Conservation (phyloP, 768 basidiomycete genomes). For the Lactifluus hygrophoroides region DNA sequence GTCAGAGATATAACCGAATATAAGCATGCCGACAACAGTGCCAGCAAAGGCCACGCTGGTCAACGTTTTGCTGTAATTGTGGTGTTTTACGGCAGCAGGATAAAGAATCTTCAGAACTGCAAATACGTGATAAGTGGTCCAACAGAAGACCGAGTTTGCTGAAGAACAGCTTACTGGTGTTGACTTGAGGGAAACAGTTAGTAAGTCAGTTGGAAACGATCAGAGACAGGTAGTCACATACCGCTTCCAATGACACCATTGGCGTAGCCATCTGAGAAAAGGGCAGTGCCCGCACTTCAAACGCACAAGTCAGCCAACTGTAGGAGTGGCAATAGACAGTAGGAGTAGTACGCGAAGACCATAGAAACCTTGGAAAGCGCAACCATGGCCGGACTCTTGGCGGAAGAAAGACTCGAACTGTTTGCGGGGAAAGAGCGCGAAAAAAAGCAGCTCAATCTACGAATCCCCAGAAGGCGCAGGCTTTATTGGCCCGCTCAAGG, state of each 20-base stretch:
- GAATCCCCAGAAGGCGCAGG: neutral
- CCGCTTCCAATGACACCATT: slow-evolving; percentile 73
- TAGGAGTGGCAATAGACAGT: neutral
- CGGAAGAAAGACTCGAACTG: neutral
- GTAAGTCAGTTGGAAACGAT: neutral
- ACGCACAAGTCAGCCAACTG: slow-evolving; percentile 1
- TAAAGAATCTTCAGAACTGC: slow-evolving; percentile 68
- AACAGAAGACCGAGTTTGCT: neutral
- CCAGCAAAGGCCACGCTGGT: slow-evolving; percentile 75
- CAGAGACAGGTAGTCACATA: slow-evolving; percentile 31
- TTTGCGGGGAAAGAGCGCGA: neutral
- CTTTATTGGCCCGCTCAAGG: neutral
- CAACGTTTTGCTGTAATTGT: slow-evolving; percentile 57
- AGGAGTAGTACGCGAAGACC: slow-evolving; percentile 62
- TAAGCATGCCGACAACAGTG: slow-evolving; percentile 77
- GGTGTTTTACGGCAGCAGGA: slow-evolving; percentile 36
- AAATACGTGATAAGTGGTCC: slow-evolving; percentile 2
- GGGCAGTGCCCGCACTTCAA: slow-evolving; percentile 71
- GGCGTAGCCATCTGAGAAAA: slow-evolving; percentile 87
- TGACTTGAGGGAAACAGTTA: slow-evolving; percentile 38
- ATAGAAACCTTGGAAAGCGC: slow-evolving; percentile 54
- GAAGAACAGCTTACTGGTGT: slow-evolving; percentile 43
- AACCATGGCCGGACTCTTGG: neutral
- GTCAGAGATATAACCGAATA: slow-evolving; percentile 78
- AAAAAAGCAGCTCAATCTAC: neutral